Percentiles rank a stretch among this genome's conserved stretches.
phyloP scores from a whole-genome alignment of 495 filamentous ascomycete species.

The Annulohypoxylon stygium region DNA sequence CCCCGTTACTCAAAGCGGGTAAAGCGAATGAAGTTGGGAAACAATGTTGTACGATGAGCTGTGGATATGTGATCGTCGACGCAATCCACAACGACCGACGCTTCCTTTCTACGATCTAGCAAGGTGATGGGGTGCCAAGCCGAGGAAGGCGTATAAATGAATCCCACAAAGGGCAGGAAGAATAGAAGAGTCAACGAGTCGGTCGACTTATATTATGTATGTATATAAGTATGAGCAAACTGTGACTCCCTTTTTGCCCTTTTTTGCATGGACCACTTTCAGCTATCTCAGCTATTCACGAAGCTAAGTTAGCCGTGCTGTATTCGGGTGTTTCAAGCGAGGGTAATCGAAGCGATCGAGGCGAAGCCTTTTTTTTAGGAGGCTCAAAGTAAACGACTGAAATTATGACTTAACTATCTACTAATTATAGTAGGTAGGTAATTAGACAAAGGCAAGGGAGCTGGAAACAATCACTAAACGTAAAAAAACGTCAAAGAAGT shows the following conservation, averaged over 20 bases:
- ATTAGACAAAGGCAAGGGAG: conserved; percentile 36
- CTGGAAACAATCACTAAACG: conserved; percentile 3
- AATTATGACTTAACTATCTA: conserved; percentile 23
- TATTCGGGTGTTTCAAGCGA: conserved; percentile 41
- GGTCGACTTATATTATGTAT: conserved; percentile 33
- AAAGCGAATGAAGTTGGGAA: conserved; percentile 35
- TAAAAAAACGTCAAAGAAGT: conserved; percentile 29
- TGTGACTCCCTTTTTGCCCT: conserved; percentile 12
- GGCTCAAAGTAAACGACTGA: conserved; percentile 47
- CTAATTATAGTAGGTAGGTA: conserved; percentile 19
- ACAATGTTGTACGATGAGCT: conserved; percentile 14
- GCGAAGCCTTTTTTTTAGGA: conserved; percentile 29
- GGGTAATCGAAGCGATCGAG: conserved; percentile 34
- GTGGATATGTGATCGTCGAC: conserved; percentile 10
- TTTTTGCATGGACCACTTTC: conserved; percentile 30
- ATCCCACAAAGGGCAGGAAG: conserved; percentile 19
- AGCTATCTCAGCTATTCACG: conserved; percentile 21
- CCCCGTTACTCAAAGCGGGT: conserved; percentile 7
- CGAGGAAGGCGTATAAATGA: conserved; percentile 23
- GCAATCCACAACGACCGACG: conserved; percentile 13
- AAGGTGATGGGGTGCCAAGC: conserved; percentile 5
- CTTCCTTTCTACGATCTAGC: conserved; percentile 27
- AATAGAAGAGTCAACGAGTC: conserved; percentile 26
- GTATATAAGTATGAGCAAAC: conserved; percentile 30
- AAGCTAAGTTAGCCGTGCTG: conserved; percentile 39